phyloP scores from a whole-genome alignment of 345 rosid species.

The Citrus sp. region DNA sequence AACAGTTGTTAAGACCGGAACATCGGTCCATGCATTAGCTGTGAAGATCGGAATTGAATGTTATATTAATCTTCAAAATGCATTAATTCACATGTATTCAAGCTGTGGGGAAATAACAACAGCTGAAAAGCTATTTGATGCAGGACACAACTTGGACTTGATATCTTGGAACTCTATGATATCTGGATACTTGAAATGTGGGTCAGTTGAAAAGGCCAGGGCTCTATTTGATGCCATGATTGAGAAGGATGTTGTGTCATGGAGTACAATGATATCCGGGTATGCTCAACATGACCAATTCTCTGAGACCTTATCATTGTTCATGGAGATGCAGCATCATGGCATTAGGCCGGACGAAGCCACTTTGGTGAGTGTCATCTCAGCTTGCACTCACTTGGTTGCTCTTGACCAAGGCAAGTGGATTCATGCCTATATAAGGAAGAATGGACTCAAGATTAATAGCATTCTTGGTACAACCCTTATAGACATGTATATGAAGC shows the following conservation, averaged over 20 bases:
- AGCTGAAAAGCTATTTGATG: constrained; percentile 42
- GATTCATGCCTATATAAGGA: constrained; percentile 50
- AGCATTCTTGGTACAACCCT: constrained; percentile 51
- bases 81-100: constrained; percentile 53
- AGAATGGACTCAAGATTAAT: constrained; percentile 39
- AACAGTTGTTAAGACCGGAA: constrained; percentile 21
- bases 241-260: constrained; percentile 45
- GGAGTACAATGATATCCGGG: constrained; percentile 58
- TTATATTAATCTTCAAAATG: constrained; percentile 58
- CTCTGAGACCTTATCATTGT: constrained; percentile 42
- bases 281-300: constrained; percentile 41
- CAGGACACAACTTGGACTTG: constrained; percentile 31
- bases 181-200: constrained; percentile 46
- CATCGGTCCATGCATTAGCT: constrained; percentile 33
- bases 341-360: constrained; percentile 45
- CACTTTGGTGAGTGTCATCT: constrained; percentile 44
- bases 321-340: constrained; percentile 41
- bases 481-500: constrained; percentile 60
- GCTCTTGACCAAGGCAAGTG: constrained; percentile 53
- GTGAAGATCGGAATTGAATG: constrained; percentile 41
- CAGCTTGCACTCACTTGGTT: constrained; percentile 56
- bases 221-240: constrained; percentile 49
- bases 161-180: constrained; percentile 67
- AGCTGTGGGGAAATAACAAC: constrained; percentile 33
- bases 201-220: constrained; percentile 42